Conservation (phyloP, 2,329 filamentous ascomycete species). For the Tolypocladium capitatum region DNA sequence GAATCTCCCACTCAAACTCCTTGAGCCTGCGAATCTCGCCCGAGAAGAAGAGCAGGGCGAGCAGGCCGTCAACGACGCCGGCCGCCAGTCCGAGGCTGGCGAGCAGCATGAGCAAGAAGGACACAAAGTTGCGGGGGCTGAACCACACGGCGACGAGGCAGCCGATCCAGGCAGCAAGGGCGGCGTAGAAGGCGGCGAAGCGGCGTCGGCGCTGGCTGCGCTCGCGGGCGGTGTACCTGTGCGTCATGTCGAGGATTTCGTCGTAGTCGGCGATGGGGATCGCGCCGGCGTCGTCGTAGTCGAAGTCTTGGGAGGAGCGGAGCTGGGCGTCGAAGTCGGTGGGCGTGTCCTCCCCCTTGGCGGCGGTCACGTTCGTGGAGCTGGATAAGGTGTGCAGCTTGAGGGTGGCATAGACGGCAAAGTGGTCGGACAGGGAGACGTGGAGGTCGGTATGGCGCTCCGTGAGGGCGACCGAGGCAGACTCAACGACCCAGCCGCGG, state of each 20-base stretch:
- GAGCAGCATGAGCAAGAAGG: slow-evolving; percentile 68
- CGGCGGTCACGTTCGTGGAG: slow-evolving; percentile 4
- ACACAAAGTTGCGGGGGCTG: slow-evolving; percentile 59
- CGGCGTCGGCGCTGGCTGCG: slow-evolving; percentile 58
- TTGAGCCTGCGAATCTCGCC: slow-evolving; percentile 69
- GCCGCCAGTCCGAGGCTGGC: slow-evolving; percentile 64
- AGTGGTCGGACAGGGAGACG: slow-evolving; percentile 90
- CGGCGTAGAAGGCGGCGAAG: slow-evolving; percentile 57
- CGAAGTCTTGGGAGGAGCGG: slow-evolving; percentile 7
- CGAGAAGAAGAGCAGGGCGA: slow-evolving; percentile 76
- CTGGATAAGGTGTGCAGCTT: slow-evolving; percentile 26
- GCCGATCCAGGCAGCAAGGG: slow-evolving; percentile 53
- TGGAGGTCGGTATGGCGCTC: slow-evolving; percentile 66
- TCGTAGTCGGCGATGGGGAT: slow-evolving; percentile 29
- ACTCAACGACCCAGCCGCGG: slow-evolving; percentile 53
- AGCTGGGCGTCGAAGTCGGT: slow-evolving; percentile 20
- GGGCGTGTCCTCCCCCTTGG: slow-evolving; percentile 8
- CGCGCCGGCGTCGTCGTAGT: slow-evolving; percentile 6
- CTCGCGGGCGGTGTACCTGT: slow-evolving; percentile 58
- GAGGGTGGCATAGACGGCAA: slow-evolving; percentile 75
- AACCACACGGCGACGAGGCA: slow-evolving; percentile 82
- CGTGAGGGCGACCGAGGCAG: slow-evolving; percentile 64
- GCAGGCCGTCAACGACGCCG: slow-evolving; percentile 71
- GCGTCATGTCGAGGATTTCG: slow-evolving; percentile 58
- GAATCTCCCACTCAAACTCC: slow-evolving; percentile 91